Percentiles rank a stretch among this genome's conserved stretches.
phyloP scores from a whole-genome alignment of 768 basidiomycete genomes.

The Mycena galericulata region DNA sequence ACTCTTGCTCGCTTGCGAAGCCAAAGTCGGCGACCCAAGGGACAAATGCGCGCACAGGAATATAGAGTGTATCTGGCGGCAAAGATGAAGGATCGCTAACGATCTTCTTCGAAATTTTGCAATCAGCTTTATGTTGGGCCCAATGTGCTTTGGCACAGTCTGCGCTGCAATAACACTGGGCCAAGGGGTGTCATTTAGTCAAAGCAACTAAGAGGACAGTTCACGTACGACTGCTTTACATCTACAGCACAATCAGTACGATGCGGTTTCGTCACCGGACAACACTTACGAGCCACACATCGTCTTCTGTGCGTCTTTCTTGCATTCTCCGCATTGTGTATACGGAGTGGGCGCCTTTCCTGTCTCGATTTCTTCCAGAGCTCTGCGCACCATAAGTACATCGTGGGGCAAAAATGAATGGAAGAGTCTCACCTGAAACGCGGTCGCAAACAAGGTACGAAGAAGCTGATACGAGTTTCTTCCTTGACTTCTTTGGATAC shows the following conservation, averaged over 20 bases:
- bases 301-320: conserved; percentile 24
- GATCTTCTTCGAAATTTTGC: conserved; percentile 37
- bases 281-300: conserved; percentile 36
- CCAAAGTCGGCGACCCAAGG: conserved; percentile 35
- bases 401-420: neutral
- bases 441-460: conserved; percentile 36
- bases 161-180: conserved; percentile 34
- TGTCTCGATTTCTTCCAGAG: conserved; percentile 38
- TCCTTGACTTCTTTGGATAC: conserved; percentile 28
- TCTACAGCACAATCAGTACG: conserved; percentile 4
- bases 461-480: conserved; percentile 37
- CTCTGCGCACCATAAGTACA: conserved; percentile 8
- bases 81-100: conserved; percentile 21
- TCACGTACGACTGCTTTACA: conserved; percentile 20
- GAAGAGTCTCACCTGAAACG: conserved; percentile 19
- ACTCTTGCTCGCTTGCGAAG: conserved; percentile 38
- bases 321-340: conserved; percentile 29
- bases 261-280: neutral
- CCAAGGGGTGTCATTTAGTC: neutral
- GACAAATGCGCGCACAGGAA: conserved; percentile 36
- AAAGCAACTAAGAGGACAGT: neutral
- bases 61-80: conserved; percentile 34
- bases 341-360: conserved; percentile 19
- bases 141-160: conserved; percentile 34
- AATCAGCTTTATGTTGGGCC: conserved; percentile 33